Percentiles rank a stretch among this genome's conserved stretches.
phyloP scores from a whole-genome alignment of 2,329 filamentous ascomycete genomes.

The Penicillium sp. region DNA sequence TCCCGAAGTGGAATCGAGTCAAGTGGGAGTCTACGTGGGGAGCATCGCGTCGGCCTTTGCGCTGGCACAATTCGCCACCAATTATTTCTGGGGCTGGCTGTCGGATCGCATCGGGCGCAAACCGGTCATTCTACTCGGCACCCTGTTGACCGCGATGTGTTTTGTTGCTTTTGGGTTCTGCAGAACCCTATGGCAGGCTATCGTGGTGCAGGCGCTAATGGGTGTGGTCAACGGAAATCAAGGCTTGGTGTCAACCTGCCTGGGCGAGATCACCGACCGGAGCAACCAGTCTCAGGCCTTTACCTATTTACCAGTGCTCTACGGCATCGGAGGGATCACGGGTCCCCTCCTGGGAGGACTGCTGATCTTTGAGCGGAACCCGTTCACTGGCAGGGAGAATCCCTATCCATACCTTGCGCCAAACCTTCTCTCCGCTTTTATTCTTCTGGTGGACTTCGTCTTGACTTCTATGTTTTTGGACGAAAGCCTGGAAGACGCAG shows the following conservation, averaged over 20 bases:
- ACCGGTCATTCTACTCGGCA: conserved; percentile 77
- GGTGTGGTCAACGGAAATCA: conserved; percentile 93
- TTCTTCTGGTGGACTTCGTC: conserved; percentile 70
- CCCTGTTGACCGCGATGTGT: conserved; percentile 74
- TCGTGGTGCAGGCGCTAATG: conserved; percentile 85
- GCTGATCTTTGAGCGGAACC: conserved; percentile 64
- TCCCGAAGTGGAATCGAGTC: conserved; percentile 66
- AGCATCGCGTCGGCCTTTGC: conserved; percentile 88
- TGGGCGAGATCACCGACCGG: conserved; percentile 92
- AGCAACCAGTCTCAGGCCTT: conserved; percentile 94
- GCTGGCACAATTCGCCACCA: conserved; percentile 85
- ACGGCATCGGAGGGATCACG: conserved; percentile 88
- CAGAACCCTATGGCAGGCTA: conserved; percentile 74
- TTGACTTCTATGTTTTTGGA: conserved; percentile 78
- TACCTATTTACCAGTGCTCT: conserved; percentile 92
- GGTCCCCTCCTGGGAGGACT: conserved; percentile 88
- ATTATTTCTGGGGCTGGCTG: conserved; percentile 85
- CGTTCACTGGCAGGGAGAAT: conserved; percentile 53
- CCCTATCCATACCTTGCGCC: conserved; percentile 80
- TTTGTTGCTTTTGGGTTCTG: conserved; percentile 89
- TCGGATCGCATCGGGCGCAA: conserved; percentile 78
- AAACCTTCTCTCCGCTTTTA: conserved; percentile 71
- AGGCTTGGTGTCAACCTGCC: conserved; percentile 84
- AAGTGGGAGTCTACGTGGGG: conserved; percentile 85
- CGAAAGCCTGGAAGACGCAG: conserved; percentile 73